Evolutionary conservation across 805 yeast species (phyloP).

Genomic region (Lipomyces mesembrius): DNA sequence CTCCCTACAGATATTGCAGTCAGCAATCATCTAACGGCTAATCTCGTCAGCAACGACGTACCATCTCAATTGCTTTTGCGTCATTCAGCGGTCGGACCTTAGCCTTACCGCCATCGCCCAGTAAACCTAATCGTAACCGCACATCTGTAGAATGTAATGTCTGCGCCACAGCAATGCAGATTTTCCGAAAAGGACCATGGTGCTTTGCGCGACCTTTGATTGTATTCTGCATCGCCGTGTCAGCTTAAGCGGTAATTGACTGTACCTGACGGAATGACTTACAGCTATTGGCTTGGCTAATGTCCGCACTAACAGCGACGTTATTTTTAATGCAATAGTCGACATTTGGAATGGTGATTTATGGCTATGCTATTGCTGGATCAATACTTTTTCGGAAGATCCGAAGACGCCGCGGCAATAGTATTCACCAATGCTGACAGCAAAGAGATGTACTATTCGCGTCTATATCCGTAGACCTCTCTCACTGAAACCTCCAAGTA

Average conservation of each 20-base stretch:
- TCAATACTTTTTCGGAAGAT: background rate
- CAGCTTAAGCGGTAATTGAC: background rate
- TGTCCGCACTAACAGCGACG: slow-evolving; percentile 72
- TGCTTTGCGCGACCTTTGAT: slow-evolving; percentile 77
- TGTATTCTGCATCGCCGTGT: slow-evolving; percentile 48
- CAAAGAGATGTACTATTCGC: background rate
- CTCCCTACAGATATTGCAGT: slow-evolving; percentile 53
- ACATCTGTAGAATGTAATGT: slow-evolving; percentile 68
- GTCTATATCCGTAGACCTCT: background rate
- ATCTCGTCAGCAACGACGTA: slow-evolving; percentile 1
- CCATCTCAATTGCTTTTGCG: slow-evolving; percentile 73
- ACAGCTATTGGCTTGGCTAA: slow-evolving; percentile 79
- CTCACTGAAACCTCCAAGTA: background rate
- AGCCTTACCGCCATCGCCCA: slow-evolving; percentile 54
- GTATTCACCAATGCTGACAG: background rate
- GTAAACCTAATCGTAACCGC: slow-evolving; percentile 60
- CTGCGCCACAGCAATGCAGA: slow-evolving; percentile 76
- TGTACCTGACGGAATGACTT: slow-evolving; percentile 34
- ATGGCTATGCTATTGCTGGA: background rate
- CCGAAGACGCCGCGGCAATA: too few species aligned
- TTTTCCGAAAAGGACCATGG: slow-evolving; percentile 62
- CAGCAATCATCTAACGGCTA: background rate
- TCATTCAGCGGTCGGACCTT: slow-evolving; percentile 80
- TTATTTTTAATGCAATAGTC: slow-evolving; percentile 72
- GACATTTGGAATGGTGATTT: slow-evolving; percentile 58